Evolutionary conservation across 202 grass and related monocot genomes (phyloP), one percentile per base, ranked within the genome.

Genomic region (Digitaria exilis): DNA sequence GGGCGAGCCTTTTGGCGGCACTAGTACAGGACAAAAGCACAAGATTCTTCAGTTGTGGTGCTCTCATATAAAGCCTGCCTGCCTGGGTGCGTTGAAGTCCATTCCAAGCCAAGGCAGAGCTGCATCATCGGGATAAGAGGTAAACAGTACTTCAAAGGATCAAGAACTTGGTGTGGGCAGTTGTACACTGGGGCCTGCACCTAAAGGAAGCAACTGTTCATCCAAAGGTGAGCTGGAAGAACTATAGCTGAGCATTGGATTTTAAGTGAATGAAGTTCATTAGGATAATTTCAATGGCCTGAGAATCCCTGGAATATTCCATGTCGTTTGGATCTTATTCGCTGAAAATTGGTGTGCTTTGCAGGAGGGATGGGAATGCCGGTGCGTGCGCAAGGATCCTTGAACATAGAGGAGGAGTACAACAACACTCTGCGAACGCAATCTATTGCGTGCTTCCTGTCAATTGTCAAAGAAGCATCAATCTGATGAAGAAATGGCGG

Each of bases 321-420:
- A n/a, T n/a, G n/a, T n/a, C n/a, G n/a, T n/a, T n/a, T n/a, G n/a
- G n/a, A n/a, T n/a, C n/a, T n/a, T n/a, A n/a, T n/a, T n/a, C n/a
- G n/a, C n/a, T n/a, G n/a, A n/a, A n/a, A n/a, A n/a, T n/a, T n/a
- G n/a, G n/a, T n/a, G n/a, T n/a, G n/a, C n/a, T n/a, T n/a, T n/a
- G n/a, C n/a, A n/a, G n/a, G n/a, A n/a, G n/a, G n/a, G n/a, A n/a
- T n/a, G 49, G 80, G 75, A 32, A 71, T 70, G 43, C 25, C 24
- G 24, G 43, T 6, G 19, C 68, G 2, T 0, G 7, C 5, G 19
- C 30, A 61, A n/a, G 78, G 54, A 65, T 43, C 39, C 21, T 18
- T 85, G 17, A 69, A 22, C 61, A 69, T 85, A 34, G 86, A 91
- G 18, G 66, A 85, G 22, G 85, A 88, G 42, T 91, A 83, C 75